Conservation (phyloP, 208 protist species). For the Leishmania mexicana region DNA sequence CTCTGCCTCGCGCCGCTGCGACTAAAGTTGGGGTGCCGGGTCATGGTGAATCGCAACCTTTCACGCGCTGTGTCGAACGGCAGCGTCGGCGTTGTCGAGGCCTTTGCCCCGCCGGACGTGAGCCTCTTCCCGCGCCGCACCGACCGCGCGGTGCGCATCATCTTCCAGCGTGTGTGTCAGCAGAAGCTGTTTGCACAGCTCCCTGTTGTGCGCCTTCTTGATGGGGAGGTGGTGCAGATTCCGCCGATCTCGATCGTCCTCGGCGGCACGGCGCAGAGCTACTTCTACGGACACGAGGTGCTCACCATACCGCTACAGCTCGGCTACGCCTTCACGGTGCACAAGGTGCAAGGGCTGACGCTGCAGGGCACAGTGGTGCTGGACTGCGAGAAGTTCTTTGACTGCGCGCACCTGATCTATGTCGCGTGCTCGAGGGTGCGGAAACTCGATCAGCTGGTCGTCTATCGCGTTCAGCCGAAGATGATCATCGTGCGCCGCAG, state of each 20-base stretch:
- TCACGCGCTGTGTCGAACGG: conserved; percentile 88
- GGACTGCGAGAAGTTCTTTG: conserved; percentile 87
- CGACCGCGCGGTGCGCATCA: conserved; percentile 12
- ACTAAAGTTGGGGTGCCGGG: conserved; percentile 86
- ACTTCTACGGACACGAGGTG: conserved; percentile 88
- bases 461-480: conserved; percentile 64
- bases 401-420: conserved; percentile 90
- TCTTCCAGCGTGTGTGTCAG: conserved; percentile 36
- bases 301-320: conserved; percentile 82
- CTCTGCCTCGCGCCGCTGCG: conserved; percentile 67
- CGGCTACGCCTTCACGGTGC: conserved; percentile 91
- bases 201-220: conserved; percentile 82
- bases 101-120: conserved; percentile 67
- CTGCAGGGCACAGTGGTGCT: conserved; percentile 83
- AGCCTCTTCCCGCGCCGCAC: conserved; percentile 68
- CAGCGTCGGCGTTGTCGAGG: conserved; percentile 87
- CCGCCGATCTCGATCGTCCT: conserved; percentile 60
- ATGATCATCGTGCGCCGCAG: conserved; percentile 83
- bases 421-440: conserved; percentile 88
- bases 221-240: conserved; percentile 79
- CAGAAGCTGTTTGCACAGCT: conserved; percentile 57
- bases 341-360: conserved; percentile 93
- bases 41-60: conserved; percentile 92
- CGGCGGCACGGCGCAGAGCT: conserved; percentile 72
- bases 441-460: conserved; percentile 81